phyloP scores from a whole-genome alignment of 208 protist species.

The Naegleria gruberi region DNA sequence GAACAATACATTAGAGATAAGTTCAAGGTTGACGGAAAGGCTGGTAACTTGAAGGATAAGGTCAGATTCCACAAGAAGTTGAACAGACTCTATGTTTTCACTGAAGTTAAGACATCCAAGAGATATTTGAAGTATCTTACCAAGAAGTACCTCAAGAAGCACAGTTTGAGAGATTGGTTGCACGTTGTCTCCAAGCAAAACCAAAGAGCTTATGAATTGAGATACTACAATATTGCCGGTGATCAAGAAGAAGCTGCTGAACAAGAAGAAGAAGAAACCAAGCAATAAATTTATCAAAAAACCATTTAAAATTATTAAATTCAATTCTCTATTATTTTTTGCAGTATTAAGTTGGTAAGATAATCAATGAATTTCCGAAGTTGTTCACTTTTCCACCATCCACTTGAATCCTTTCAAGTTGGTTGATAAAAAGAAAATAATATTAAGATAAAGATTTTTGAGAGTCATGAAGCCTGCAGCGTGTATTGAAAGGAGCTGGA shows the following conservation, averaged over 20 bases:
- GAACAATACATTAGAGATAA: conserved; percentile 84
- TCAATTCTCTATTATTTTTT: too few species aligned
- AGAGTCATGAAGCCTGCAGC: background rate
- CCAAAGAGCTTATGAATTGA: conserved; percentile 90
- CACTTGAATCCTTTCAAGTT: too few species aligned
- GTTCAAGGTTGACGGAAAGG: conserved; percentile 96
- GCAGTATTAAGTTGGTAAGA: too few species aligned
- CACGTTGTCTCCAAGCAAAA: conserved; percentile 80
- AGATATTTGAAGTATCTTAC: conserved; percentile 98
- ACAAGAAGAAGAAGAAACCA: conserved; percentile 18
- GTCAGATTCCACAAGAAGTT: conserved; percentile 75
- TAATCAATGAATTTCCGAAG: too few species aligned
- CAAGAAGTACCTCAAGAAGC: conserved; percentile 98
- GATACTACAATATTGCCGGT: conserved; percentile 95
- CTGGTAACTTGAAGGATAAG: conserved; percentile 86
- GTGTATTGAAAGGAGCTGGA: background rate
- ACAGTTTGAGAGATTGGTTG: conserved; percentile 93
- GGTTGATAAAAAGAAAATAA: too few species aligned
- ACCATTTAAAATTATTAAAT: too few species aligned
- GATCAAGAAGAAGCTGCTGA: conserved; percentile 66
- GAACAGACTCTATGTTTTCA: conserved; percentile 74
- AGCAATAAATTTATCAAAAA: background rate
- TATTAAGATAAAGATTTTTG: background rate
- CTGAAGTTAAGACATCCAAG: conserved; percentile 89
- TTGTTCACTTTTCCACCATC: too few species aligned